These are phyloP conservation scores for Kazachstania sp. DNA, from an alignment of 1,139 yeast genomes.

Conservation along the genomic window DNA sequence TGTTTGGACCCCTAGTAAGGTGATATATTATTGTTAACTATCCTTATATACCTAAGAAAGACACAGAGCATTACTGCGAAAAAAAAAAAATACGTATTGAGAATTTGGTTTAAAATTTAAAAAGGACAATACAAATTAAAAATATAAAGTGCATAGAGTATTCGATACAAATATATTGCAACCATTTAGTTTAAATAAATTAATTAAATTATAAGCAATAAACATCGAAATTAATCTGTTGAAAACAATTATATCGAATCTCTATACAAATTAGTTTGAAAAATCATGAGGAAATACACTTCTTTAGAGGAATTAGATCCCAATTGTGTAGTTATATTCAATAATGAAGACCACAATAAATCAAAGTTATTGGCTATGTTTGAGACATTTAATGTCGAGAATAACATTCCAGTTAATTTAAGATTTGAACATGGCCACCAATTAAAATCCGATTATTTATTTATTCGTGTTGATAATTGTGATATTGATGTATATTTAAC, in stretches of 20 bases:
- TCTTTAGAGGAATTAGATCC: slow-evolving; percentile 23
- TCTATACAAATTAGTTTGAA: neutral
- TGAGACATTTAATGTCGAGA: slow-evolving; percentile 13
- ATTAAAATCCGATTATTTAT: slow-evolving; percentile 15
- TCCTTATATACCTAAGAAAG: no score
- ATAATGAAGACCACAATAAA: slow-evolving; percentile 14
- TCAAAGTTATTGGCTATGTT: slow-evolving; percentile 15
- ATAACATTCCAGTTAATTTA: slow-evolving; percentile 12
- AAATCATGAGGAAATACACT: neutral
- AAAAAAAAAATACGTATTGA: no score
- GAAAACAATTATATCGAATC: neutral
- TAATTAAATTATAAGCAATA: no score
- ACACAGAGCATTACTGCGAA: no score
- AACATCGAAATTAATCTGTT: neutral
- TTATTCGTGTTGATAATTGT: slow-evolving; percentile 13
- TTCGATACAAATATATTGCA: no score
- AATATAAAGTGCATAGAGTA: no score
- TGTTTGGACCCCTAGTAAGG: neutral
- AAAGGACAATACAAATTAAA: no score
- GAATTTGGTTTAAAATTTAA: no score
- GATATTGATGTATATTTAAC: neutral
- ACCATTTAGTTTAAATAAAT: no score
- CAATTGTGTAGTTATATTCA: slow-evolving; percentile 20
- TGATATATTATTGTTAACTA: neutral
- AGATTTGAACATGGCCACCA: slow-evolving; percentile 15